Base-by-base conservation (phyloP, 805 yeast species). In the Wickerhamomyces bovis region DNA sequence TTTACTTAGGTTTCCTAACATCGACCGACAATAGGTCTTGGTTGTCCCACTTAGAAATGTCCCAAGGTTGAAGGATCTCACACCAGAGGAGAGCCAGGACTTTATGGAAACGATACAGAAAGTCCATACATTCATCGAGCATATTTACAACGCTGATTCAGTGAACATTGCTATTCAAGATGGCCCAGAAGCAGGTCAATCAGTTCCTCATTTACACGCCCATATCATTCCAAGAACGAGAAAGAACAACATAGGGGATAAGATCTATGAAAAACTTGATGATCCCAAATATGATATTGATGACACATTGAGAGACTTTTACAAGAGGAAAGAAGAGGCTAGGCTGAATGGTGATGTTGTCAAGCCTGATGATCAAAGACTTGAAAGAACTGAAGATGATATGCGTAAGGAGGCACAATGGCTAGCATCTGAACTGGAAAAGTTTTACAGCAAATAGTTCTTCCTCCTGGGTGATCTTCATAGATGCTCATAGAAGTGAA, bases 111-210 rank as follows among this genome's bases (percentile, higher is more conserved):
- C 96, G 0, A 69, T 94, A 10, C 96, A 87, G 54, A 58, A 76
- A 41, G 74, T 94, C 0, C 82, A 89, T 50, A 66, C 68, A 45
- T 84, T 89, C 52, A 81, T 94, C 15, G 81, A 76, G 52, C 58
- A 72, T 47, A 69, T 74, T 12, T 94, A 82, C 63, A 73, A 81
- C 31, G 95, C 97, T 2, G 95, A 90, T 55, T 73, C 96, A 1
- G 60, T 89, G 49, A 95, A 95, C 61, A 75, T 94, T 36, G 92
- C 97, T 11, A 88, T 95, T 49, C 99, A 94, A 63, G 99, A 94
- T 62, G 99, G 99, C 0, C 86, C 89, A 0, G 89, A 89, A 43
- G 92, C 97, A 1, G 99, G 99, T 4, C 99, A 94, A 62, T 79
- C 90, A n/a, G 83, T 94, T 2, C 96, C 97, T 6, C 99, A 94